phyloP scores from a whole-genome alignment of 805 yeast genomes.

The Ogataea nakhonphanomensis region DNA sequence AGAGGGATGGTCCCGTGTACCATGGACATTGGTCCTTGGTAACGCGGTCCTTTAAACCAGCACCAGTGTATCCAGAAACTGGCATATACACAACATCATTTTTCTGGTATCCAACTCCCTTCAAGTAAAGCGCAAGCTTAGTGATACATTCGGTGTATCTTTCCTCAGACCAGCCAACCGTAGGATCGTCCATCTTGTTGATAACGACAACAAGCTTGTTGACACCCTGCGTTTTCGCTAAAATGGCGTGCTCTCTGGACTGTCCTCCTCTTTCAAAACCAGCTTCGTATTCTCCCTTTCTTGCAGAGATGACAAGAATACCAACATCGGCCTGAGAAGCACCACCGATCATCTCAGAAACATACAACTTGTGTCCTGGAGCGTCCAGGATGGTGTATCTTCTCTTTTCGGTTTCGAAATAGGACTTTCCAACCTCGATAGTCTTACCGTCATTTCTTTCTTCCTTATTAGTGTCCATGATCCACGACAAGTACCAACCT shows the following conservation, averaged over 20 bases:
- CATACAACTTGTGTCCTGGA: constrained; percentile 99
- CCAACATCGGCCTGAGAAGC: constrained; percentile 99
- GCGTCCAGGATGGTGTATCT: constrained; percentile 98
- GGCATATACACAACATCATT: constrained; percentile 93
- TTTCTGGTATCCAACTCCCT: constrained; percentile 86
- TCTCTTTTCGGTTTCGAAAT: constrained; percentile 96
- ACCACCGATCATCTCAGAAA: constrained; percentile 99
- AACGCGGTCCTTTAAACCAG: constrained; percentile 88
- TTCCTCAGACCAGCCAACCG: constrained; percentile 93
- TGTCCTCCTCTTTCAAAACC: constrained; percentile 99
- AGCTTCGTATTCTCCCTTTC: constrained; percentile 99
- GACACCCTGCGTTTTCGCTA: constrained; percentile 98
- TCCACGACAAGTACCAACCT: constrained; percentile 99
- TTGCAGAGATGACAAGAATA: constrained; percentile 91
- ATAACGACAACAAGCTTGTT: constrained; percentile 89
- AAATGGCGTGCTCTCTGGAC: constrained; percentile 94
- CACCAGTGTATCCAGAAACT: constrained; percentile 96
- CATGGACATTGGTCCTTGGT: constrained; percentile 73
- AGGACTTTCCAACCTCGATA: constrained; percentile 97
- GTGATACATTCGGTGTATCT: constrained; percentile 93
- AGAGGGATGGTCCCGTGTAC: constrained; percentile 89
- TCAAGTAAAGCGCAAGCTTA: constrained; percentile 74
- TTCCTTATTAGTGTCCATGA: constrained; percentile 98
- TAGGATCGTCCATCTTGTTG: constrained; percentile 98
- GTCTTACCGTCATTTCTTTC: constrained; percentile 99